Conservation (phyloP, 1,284 basidiomycete genomes). For the Ganoderma sinense region DNA sequence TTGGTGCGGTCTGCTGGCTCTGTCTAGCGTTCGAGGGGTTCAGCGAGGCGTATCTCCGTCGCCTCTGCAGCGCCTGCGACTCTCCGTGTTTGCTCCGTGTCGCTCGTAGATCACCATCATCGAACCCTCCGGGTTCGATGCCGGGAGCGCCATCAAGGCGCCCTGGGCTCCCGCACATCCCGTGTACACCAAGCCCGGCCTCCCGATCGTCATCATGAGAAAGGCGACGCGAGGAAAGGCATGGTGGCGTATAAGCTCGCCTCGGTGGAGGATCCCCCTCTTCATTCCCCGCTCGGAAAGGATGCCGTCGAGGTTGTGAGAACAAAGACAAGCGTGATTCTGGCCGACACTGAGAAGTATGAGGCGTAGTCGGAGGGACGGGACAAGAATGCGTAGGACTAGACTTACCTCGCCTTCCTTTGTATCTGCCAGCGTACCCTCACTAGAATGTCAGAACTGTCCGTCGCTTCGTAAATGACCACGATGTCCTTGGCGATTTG, state of each 20-base stretch:
- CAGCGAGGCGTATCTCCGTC: background rate
- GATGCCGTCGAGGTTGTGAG: constrained; percentile 8
- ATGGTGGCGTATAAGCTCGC: constrained; percentile 22
- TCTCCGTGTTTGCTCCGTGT: too few relatives aligned
- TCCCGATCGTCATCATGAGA: too few relatives aligned
- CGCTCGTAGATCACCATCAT: background rate
- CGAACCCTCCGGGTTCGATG: background rate
- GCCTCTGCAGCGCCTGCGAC: background rate
- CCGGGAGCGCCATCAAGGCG: background rate
- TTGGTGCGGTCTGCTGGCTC: background rate
- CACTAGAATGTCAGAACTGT: too few relatives aligned
- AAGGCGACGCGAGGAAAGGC: constrained; percentile 19
- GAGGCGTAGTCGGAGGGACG: constrained; percentile 25
- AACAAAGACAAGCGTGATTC: constrained; percentile 8
- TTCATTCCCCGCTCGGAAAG: constrained; percentile 23
- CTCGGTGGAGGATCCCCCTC: constrained; percentile 17
- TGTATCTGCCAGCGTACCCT: too few relatives aligned
- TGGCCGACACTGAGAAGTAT: constrained; percentile 14
- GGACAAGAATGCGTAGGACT: background rate
- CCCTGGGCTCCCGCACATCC: background rate
- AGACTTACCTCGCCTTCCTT: too few relatives aligned
- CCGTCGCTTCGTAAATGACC: too few relatives aligned
- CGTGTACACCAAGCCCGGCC: too few relatives aligned
- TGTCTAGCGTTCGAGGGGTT: background rate
- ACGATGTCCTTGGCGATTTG: too few relatives aligned